Conservation (phyloP, 768 basidiomycete species). For the Vishniacozyma victoriae region DNA sequence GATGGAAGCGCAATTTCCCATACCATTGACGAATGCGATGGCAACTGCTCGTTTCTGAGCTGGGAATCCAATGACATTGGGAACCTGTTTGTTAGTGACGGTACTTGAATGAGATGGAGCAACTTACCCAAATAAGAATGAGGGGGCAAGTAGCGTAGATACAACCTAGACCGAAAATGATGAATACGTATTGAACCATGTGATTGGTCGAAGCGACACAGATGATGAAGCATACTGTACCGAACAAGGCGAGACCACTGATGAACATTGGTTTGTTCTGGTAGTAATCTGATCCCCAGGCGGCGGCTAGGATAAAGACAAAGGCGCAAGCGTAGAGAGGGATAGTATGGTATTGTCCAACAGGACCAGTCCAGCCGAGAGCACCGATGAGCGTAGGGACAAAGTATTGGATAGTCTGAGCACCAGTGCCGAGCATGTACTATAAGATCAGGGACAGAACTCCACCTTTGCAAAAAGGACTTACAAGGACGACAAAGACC, state of each 20-base stretch:
- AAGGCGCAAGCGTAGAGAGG: constrained; percentile 37
- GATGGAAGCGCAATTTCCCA: constrained; percentile 41
- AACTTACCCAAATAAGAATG: constrained; percentile 24
- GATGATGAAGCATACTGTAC: constrained; percentile 40
- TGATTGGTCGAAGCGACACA: constrained; percentile 20
- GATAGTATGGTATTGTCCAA: constrained; percentile 45
- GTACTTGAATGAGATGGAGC: background rate
- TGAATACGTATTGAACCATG: constrained; percentile 44
- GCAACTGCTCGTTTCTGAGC: constrained; percentile 44
- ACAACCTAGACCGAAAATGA: constrained; percentile 44
- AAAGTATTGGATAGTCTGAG: constrained; percentile 44
- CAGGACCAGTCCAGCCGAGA: constrained; percentile 39
- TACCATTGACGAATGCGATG: constrained; percentile 44
- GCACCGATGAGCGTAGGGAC: constrained; percentile 37
- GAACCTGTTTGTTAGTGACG: constrained; percentile 46
- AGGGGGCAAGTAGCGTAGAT: constrained; percentile 43
- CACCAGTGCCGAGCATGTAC: constrained; percentile 46
- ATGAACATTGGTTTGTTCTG: constrained; percentile 43
- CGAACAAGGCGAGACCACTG: constrained; percentile 17
- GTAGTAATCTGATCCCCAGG: constrained; percentile 39
- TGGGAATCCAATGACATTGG: constrained; percentile 42
- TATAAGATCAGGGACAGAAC: constrained; percentile 1
- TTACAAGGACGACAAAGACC: constrained; percentile 22
- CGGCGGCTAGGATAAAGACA: constrained; percentile 38
- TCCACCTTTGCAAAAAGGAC: background rate